Evolutionary conservation across 2,329 filamentous ascomycete genomes (phyloP).

Genomic region (Elsinoe fawcettii): DNA sequence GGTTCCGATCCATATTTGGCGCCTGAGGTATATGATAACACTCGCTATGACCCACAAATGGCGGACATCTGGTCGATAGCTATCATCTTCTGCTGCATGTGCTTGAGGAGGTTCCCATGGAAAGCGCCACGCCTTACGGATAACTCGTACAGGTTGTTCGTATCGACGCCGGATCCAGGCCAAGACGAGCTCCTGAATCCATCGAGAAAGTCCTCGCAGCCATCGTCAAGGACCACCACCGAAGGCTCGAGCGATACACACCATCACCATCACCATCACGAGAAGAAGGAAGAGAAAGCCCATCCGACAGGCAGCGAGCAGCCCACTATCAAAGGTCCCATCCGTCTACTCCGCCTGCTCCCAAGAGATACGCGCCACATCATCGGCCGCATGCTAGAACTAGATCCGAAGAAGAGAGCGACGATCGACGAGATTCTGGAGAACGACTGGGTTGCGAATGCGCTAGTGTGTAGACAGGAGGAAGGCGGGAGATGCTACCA

Average conservation of each 20-base stretch:
- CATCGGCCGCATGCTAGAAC: slow-evolving; percentile 83
- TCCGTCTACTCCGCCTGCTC: slow-evolving; percentile 77
- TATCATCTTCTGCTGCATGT: slow-evolving; percentile 99
- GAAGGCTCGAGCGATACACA: slow-evolving; percentile 1
- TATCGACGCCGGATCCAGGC: slow-evolving; percentile 72
- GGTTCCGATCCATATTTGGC: slow-evolving; percentile 93
- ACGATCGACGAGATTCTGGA: slow-evolving; percentile 77
- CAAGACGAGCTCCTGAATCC: slow-evolving; percentile 29
- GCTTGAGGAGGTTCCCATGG: slow-evolving; percentile 88
- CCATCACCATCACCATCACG: slow-evolving; percentile 20
- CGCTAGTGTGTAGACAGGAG: slow-evolving; percentile 73
- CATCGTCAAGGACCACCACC: slow-evolving; percentile 19
- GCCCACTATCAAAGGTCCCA: slow-evolving; percentile 76
- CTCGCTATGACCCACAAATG: slow-evolving; percentile 86
- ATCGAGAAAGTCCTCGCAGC: slow-evolving; percentile 13
- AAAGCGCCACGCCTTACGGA: slow-evolving; percentile 87
- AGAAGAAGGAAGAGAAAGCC: slow-evolving; percentile 8
- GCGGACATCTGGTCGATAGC: slow-evolving; percentile 97
- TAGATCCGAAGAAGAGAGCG: slow-evolving; percentile 75
- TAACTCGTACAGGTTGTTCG: slow-evolving; percentile 91
- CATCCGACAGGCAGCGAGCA: slow-evolving; percentile 28
- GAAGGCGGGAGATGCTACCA: slow-evolving; percentile 63
- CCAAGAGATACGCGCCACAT: slow-evolving; percentile 86
- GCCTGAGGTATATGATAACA: slow-evolving; percentile 89
- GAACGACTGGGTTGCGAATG: slow-evolving; percentile 84